A percentile compares a stretch with the other conserved stretches of the same genome.
phyloP scores from a whole-genome alignment of 352 stramenopile species.

The Phytopythium aichiense region DNA sequence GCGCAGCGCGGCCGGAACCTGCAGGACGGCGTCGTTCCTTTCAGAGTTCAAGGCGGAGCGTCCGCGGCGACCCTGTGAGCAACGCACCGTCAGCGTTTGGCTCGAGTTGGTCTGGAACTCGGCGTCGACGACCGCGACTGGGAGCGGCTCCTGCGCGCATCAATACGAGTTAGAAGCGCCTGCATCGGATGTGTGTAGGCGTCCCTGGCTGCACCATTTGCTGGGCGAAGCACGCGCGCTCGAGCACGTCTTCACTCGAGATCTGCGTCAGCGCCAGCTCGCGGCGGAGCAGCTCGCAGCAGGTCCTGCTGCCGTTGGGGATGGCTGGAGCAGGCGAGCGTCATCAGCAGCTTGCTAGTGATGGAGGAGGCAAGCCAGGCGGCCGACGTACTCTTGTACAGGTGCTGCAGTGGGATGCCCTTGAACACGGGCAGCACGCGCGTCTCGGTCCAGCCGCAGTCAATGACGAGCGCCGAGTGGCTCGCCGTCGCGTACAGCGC shows the following conservation, averaged over 20 bases:
- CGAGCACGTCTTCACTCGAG: constrained; percentile 51
- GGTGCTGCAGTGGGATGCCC: constrained; percentile 66
- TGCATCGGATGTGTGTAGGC: not conserved
- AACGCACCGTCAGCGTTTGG: constrained; percentile 30
- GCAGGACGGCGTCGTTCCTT: not conserved
- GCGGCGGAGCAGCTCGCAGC: constrained; percentile 32
- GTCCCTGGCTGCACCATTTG: constrained; percentile 21
- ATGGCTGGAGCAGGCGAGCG: constrained; percentile 27
- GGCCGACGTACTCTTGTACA: constrained; percentile 49
- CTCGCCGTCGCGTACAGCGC: constrained; percentile 71
- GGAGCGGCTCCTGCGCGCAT: constrained; percentile 24
- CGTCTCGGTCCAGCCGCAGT: constrained; percentile 75
- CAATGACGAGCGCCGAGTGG: constrained; percentile 73
- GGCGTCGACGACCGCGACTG: constrained; percentile 28
- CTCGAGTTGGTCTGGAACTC: constrained; percentile 40
- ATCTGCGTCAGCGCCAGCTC: constrained; percentile 19
- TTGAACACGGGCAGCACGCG: constrained; percentile 78
- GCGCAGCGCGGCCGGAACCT: constrained; percentile 40
- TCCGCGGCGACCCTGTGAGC: not conserved
- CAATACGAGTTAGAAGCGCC: not conserved
- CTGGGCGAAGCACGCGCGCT: constrained; percentile 74
- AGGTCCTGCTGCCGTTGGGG: constrained; percentile 34
- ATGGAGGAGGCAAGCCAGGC: not conserved
- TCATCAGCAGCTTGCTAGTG: not conserved
- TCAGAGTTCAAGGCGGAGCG: not conserved